phyloP scores from a whole-genome alignment of 805 yeast genomes.

The Wickerhamiella spandovensis region DNA sequence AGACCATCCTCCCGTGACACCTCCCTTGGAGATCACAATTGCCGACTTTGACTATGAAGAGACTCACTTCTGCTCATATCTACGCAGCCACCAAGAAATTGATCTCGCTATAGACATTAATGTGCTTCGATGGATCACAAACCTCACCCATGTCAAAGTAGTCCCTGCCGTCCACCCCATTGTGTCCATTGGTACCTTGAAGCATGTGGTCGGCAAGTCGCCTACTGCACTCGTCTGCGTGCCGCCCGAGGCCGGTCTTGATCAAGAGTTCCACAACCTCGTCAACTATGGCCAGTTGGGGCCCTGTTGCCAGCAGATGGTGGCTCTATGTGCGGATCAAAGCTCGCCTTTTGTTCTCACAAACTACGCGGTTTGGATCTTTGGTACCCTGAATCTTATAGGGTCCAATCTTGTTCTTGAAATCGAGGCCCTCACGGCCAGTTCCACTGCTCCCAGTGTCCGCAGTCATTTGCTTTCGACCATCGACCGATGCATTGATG shows the following conservation, averaged over 20 bases:
- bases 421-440: not conserved
- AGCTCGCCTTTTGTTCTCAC: conserved; percentile 4
- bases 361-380: conserved; percentile 10
- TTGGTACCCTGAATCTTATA: conserved; percentile 1
- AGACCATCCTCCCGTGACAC: not conserved
- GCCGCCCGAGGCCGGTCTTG: not conserved
- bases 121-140: not conserved
- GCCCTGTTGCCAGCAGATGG: not conserved
- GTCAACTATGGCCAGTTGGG: not conserved
- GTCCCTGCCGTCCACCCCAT: not conserved
- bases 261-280: not conserved
- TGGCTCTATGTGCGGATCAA: not conserved
- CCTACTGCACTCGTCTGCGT: not conserved
- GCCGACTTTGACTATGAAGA: not conserved
- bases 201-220: too few species aligned
- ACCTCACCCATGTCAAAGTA: not conserved
- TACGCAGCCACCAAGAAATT: not conserved
- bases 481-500: not conserved
- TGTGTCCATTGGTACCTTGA: not conserved
- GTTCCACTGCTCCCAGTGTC: conserved; percentile 6
- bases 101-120: conserved; percentile 1
- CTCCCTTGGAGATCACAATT: not conserved
- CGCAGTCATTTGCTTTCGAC: conserved; percentile 2
- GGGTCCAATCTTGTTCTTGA: not conserved
- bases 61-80: not conserved